Base-by-base conservation (phyloP, 305 asterid genomes). In the Monarda citriodora region DNA sequence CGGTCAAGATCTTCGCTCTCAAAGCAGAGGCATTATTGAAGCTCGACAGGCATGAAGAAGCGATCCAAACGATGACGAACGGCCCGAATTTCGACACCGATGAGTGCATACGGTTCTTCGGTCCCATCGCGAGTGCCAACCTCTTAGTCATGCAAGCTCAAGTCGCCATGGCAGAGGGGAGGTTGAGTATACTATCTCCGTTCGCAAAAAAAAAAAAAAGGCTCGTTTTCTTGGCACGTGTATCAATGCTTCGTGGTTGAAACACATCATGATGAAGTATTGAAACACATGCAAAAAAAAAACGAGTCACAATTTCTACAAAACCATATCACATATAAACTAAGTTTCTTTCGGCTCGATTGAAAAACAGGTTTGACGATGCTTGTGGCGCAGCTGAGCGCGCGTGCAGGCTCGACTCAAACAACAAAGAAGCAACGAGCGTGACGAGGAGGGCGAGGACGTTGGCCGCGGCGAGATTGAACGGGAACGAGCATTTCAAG, bases 1-100 rank as follows among this genome's bases (percentile, higher is more conserved):
- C 14, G 48, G 25, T 55, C 58, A 58, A 89, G 99, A 82, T 93
- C 74, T 79, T 80, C 53, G 91, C 88, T 16, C 60, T 85, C 77
- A 93, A 74, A 79, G 86, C 96, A 3, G 99, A 93, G 74, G 95
- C 97, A 3, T 72, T 85, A 44, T 9, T 93, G 78, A 87, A 78
- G 86, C 78, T 89, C 41, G 82, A 84, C 47, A 80, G 76, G 78
- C 90, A 80, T 63, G 82, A 85, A 72, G 99, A 89, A 38, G 99
- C 99, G 5, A 84, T 87, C 34, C 84, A 89, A 60, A 73, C 86
- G 9, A 62, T 83, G 74, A 78, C 71, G 12, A 80, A 56, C 37
- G 71, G 92, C 42, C 95, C 96, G 0, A 70, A 87, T 12, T 89
- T 83, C 38, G 84, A 82, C 11, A 72, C 73, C 11, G 96, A 86